These are phyloP conservation scores for Oryza glaberrima DNA, from an alignment of 176 grass and related monocot species.

Conservation along the genomic window DNA sequence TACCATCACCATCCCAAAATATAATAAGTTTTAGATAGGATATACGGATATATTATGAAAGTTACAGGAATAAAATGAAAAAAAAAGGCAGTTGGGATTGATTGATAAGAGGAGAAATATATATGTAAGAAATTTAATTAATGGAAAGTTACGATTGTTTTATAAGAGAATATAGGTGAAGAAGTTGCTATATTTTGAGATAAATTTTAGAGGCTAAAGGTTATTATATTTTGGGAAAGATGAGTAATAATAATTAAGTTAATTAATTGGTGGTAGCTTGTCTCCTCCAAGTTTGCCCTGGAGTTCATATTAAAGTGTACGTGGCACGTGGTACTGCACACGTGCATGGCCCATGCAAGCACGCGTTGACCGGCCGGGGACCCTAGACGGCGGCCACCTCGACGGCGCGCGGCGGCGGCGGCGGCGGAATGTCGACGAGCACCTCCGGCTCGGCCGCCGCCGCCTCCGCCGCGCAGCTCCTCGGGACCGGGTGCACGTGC, in stretches of 20 bases:
- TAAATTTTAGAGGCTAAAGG: too few species aligned
- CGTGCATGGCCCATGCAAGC: constrained; percentile 15
- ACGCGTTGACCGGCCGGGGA: background rate
- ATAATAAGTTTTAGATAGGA: too few species aligned
- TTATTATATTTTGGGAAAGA: too few species aligned
- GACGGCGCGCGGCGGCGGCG: constrained; percentile 3
- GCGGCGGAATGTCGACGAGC: constrained; percentile 1
- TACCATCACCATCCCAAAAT: too few species aligned
- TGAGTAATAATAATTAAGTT: background rate
- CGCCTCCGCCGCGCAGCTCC: constrained; percentile 1
- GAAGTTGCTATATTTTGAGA: too few species aligned
- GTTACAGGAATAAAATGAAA: too few species aligned
- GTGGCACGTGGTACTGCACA: background rate
- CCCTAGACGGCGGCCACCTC: constrained; percentile 18
- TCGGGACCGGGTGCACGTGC: constrained; percentile 35
- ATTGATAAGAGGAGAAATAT: too few species aligned
- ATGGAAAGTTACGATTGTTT: too few species aligned
- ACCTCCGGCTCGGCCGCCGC: background rate
- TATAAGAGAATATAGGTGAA: too few species aligned
- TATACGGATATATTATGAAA: too few species aligned
- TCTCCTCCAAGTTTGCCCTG: background rate
- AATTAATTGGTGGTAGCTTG: background rate
- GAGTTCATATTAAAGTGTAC: background rate
- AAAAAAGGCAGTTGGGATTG: too few species aligned
- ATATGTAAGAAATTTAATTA: too few species aligned